These are phyloP conservation scores for Flaveria robusta DNA, from an alignment of 129 eudicot genomes.

Conservation along the genomic window DNA sequence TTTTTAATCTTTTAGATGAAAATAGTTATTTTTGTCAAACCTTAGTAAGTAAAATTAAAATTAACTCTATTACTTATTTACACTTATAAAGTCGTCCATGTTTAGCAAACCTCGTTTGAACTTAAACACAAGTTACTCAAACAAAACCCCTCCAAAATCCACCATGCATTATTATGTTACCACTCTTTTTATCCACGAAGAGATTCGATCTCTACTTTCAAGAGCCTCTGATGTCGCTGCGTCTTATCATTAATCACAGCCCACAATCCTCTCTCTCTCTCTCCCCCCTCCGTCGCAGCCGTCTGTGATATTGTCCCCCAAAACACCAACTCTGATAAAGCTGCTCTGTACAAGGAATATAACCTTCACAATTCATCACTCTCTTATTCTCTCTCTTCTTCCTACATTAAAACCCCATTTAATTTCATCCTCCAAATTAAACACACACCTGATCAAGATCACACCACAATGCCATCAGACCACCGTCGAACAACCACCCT, in stretches of 20 bases:
- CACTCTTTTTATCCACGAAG: conserved; percentile 13
- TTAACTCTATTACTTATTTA: too few relatives aligned
- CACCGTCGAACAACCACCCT: conserved; percentile 26
- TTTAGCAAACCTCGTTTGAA: too few relatives aligned
- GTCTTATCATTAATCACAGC: conserved; percentile 37
- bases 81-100: too few relatives aligned
- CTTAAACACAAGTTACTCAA: too few relatives aligned
- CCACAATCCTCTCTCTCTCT: conserved; percentile 20
- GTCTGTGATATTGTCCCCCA: conserved; percentile 33
- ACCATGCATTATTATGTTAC: conserved; percentile 9
- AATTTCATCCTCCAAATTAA: background rate
- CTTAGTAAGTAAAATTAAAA: too few relatives aligned
- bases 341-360: conserved; percentile 22
- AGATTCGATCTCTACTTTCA: conserved; percentile 9
- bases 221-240: background rate
- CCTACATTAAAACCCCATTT: conserved; percentile 5
- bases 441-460: background rate
- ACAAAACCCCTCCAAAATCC: conserved; percentile 14
- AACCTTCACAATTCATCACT: conserved; percentile 14
- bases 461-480: conserved; percentile 22
- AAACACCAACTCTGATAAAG: conserved; percentile 36
- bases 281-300: conserved; percentile 19
- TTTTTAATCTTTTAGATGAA: too few relatives aligned
- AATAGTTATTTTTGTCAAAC: too few relatives aligned
- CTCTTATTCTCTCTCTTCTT: background rate